phyloP scores from a whole-genome alignment of 225 moss, liverwort and hornwort genomes.

The Bryum argenteum region DNA sequence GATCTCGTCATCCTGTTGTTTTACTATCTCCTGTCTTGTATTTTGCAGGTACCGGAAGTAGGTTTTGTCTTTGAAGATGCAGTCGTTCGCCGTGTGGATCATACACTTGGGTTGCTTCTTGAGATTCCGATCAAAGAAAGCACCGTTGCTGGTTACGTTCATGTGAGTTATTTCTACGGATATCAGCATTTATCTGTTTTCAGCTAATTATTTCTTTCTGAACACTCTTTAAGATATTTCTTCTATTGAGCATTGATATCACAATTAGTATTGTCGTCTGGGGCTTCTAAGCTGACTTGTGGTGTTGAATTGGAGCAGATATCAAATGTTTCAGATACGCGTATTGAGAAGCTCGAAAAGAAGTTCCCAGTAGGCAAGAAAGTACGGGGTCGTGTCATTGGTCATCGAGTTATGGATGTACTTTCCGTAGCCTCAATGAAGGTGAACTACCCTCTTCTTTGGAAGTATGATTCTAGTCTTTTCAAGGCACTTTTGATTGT shows the following conservation, averaged over 20 bases:
- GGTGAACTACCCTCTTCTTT: slow-evolving; percentile 40
- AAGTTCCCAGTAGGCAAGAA: slow-evolving; percentile 78
- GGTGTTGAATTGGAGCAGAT: slow-evolving; percentile 57
- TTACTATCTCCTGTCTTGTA: slow-evolving; percentile 10
- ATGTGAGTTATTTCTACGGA: slow-evolving; percentile 52
- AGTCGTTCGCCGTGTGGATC: slow-evolving; percentile 78
- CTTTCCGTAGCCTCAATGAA: slow-evolving; percentile 76
- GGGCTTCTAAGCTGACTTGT: slow-evolving; percentile 10
- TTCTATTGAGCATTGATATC: not conserved
- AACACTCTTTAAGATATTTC: not conserved
- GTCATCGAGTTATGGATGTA: slow-evolving; percentile 88
- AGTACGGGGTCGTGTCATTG: slow-evolving; percentile 77
- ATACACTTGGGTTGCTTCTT: slow-evolving; percentile 85
- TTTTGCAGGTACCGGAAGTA: slow-evolving; percentile 54
- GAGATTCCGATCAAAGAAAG: slow-evolving; percentile 72
- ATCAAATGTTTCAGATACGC: slow-evolving; percentile 87
- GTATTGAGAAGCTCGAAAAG: slow-evolving; percentile 82
- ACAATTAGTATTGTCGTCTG: not conserved
- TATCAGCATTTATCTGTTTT: not conserved
- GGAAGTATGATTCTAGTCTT: slow-evolving; percentile 18
- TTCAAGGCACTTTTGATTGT: slow-evolving; percentile 3
- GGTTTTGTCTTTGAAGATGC: slow-evolving; percentile 73
- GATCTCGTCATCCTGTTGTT: slow-evolving; percentile 8
- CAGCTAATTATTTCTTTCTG: not conserved
- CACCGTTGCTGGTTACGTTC: slow-evolving; percentile 76